Base-by-base conservation (phyloP, 2,329 filamentous ascomycete species). In the Cercospora janseana region DNA sequence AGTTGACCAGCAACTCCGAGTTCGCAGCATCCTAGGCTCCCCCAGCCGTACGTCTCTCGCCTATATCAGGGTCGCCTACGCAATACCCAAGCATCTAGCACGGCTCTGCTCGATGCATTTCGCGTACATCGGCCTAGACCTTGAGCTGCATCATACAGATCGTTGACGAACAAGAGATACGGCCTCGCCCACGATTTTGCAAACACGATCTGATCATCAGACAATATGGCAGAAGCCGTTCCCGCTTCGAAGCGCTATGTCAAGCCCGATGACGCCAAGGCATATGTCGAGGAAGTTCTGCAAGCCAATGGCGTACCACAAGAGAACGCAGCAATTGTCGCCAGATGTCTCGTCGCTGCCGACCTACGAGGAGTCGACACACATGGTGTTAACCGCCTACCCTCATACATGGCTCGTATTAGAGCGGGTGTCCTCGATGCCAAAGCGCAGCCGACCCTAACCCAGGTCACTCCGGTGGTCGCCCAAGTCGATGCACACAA, bases 321-420 rank as follows among this genome's bases (percentile, higher is more conserved):
- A 0, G 65, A 74, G 2, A 79, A 87, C 56, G 85, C 87, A 12
- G 56, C 69, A 3, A 80, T 82, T 27, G 71, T 90, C 9, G 82
- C 86, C n/a, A 70, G 72, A 54, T 86, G 83, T 55, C 79, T 92
- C 1, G 77, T 91, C 1, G 79, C 81, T 27, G 87, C 87, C 9
- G 87, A 92, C 60, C 78, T 92, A 1, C 82, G 87, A 31, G 87
- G 87, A 42, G 83, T 91, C 20, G 87, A 92, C 63, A 88, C 86
- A 0, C 87, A 92, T 65, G 87, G 84, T 53, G 81, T 87, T 66
- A 88, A 88, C 66, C 81, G 87, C 4, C 82, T 92, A 31, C 86
- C 87, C 1, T 87, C 83, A 0, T 92, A 92, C 72, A 80, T 91
- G 73, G 77, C 80, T 46, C 83, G 87, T 13, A 79, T 91, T 55